These are phyloP conservation scores for Naganishia albida DNA, from an alignment of 1,284 basidiomycete genomes.

Conservation along the genomic window DNA sequence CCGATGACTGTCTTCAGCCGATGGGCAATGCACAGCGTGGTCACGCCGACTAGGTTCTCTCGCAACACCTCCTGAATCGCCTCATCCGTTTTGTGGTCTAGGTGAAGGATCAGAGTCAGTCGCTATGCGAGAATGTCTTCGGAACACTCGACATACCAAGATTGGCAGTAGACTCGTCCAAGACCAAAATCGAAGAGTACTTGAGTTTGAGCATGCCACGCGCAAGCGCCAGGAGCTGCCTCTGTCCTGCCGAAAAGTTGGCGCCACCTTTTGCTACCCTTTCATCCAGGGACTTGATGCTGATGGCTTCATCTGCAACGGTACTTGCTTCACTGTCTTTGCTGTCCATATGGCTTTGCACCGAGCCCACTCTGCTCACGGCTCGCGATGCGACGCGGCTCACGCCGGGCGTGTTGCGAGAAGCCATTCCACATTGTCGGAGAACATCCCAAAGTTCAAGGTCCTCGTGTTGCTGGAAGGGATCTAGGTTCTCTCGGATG, in stretches of 20 bases:
- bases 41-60: conserved; percentile 51
- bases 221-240: conserved; percentile 60
- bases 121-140: background rate
- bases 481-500: conserved; percentile 57
- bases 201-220: conserved; percentile 58
- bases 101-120: conserved; percentile 36
- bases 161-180: conserved; percentile 60
- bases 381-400: conserved; percentile 43
- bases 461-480: conserved; percentile 57
- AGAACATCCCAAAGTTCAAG: conserved; percentile 59
- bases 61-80: conserved; percentile 56
- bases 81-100: conserved; percentile 55
- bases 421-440: conserved; percentile 55
- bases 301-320: conserved; percentile 49
- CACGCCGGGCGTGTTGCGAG: conserved; percentile 42
- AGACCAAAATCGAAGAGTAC: conserved; percentile 57
- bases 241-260: conserved; percentile 57
- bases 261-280: conserved; percentile 57
- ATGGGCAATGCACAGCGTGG: conserved; percentile 57
- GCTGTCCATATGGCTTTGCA: conserved; percentile 35
- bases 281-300: conserved; percentile 57
- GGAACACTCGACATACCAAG: conserved; percentile 37
- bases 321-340: conserved; percentile 36
- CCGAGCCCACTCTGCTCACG: conserved; percentile 36
- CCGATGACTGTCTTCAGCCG: conserved; percentile 57